These are phyloP conservation scores for Alternaria novae-zelandiae DNA, from an alignment of 2,329 filamentous ascomycete species.

Conservation along the genomic window DNA sequence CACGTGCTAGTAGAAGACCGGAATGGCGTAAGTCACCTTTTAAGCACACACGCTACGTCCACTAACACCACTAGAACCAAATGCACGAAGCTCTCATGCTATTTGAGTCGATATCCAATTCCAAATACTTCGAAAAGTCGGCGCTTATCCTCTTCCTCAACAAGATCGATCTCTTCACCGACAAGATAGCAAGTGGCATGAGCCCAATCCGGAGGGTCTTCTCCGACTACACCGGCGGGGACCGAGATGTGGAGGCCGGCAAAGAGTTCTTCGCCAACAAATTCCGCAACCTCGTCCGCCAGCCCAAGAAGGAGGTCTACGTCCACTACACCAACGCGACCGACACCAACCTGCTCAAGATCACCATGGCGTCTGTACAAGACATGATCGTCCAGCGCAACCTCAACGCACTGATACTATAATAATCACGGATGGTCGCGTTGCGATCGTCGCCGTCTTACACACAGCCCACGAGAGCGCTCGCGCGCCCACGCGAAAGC, in stretches of 20 bases:
- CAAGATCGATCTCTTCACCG: slow-evolving; percentile 60
- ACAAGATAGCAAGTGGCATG: slow-evolving; percentile 56
- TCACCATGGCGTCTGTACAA: slow-evolving; percentile 60
- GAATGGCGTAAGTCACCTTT: slow-evolving; percentile 75
- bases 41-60: neutral
- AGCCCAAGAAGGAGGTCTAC: slow-evolving; percentile 59
- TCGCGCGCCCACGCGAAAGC: neutral
- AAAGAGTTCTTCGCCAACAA: slow-evolving; percentile 59
- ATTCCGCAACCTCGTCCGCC: slow-evolving; percentile 58
- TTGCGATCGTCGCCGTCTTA: neutral
- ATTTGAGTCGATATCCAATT: slow-evolving; percentile 61
- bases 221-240: slow-evolving; percentile 55
- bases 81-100: slow-evolving; percentile 62
- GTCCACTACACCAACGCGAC: slow-evolving; percentile 61
- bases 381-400: slow-evolving; percentile 63
- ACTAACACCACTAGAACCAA: slow-evolving; percentile 54
- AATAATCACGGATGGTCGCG: slow-evolving; percentile 18
- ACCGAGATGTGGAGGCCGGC: slow-evolving; percentile 55
- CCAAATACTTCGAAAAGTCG: slow-evolving; percentile 59
- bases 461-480: neutral
- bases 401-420: slow-evolving; percentile 57
- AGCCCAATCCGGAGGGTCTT: slow-evolving; percentile 58
- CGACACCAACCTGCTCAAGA: slow-evolving; percentile 63
- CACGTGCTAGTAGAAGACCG: slow-evolving; percentile 96
- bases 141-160: slow-evolving; percentile 61